Evolutionary conservation across 768 basidiomycete species (phyloP).

Genomic region (Mycena galopus): DNA sequence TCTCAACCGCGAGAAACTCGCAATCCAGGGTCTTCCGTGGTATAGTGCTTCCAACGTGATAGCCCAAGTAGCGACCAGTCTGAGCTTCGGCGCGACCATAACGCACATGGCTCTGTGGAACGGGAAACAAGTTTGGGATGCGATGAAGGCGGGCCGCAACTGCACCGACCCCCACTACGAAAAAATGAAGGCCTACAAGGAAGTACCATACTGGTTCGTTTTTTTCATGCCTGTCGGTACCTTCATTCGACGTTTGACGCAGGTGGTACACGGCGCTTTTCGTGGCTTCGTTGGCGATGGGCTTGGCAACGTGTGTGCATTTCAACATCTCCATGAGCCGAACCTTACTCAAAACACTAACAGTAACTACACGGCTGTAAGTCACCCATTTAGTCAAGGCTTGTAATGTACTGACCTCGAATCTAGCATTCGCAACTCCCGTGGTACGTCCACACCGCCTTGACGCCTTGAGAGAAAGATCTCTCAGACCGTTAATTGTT

Average conservation of each 20-base stretch:
- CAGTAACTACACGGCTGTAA: conserved; percentile 61
- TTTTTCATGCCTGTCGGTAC: conserved; percentile 33
- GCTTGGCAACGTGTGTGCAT: conserved; percentile 50
- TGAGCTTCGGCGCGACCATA: conserved; percentile 62
- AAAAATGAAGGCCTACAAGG: conserved; percentile 62
- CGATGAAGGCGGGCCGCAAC: conserved; percentile 54
- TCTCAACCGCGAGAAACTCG: conserved; percentile 64
- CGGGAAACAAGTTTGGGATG: conserved; percentile 58
- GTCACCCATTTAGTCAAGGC: neutral
- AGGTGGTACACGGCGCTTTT: conserved; percentile 66
- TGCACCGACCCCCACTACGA: conserved; percentile 65
- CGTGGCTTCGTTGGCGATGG: conserved; percentile 60
- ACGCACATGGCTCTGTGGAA: conserved; percentile 69
- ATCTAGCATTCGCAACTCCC: conserved; percentile 38
- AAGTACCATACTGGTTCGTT: conserved; percentile 39
- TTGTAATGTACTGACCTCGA: neutral
- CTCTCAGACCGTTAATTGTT: neutral
- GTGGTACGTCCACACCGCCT: conserved; percentile 9
- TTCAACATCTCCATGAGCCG: too few relatives aligned
- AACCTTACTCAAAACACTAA: too few relatives aligned
- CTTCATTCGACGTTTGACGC: conserved; percentile 48
- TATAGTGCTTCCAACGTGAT: conserved; percentile 47
- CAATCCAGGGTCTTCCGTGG: conserved; percentile 57
- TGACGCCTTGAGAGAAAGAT: neutral
- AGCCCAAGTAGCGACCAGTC: conserved; percentile 51